These are phyloP conservation scores for Chaetomiaceae sp. DNA, from an alignment of 2,329 filamentous ascomycete species.

Conservation along the genomic window DNA sequence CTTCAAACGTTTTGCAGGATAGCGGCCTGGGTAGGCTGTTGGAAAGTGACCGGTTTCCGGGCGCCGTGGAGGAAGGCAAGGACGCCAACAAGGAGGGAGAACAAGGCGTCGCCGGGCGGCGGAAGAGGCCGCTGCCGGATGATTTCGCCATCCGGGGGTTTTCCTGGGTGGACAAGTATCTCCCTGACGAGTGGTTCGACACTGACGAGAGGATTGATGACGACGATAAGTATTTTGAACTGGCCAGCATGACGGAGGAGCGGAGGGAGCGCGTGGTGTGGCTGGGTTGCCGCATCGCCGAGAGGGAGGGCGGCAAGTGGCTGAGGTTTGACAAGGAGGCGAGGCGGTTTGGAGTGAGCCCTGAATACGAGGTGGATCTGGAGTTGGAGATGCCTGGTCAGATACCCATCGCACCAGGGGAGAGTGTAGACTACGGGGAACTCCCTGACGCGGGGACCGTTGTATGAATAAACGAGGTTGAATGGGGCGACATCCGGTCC, in stretches of 20 bases:
- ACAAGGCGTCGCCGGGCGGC: neutral
- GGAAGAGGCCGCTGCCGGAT: slow-evolving; percentile 49
- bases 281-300: slow-evolving; percentile 48
- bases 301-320: slow-evolving; percentile 35
- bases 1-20: neutral
- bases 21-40: slow-evolving; percentile 30
- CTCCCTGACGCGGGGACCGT: slow-evolving; percentile 23
- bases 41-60: slow-evolving; percentile 44
- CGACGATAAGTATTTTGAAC: slow-evolving; percentile 62
- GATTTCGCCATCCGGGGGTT: slow-evolving; percentile 65
- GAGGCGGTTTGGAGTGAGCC: slow-evolving; percentile 38
- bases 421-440: slow-evolving; percentile 22
- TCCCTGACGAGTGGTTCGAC: slow-evolving; percentile 55
- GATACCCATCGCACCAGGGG: neutral
- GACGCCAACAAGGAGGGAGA: slow-evolving; percentile 19
- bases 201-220: slow-evolving; percentile 53
- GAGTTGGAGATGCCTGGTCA: slow-evolving; percentile 15
- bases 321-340: slow-evolving; percentile 39
- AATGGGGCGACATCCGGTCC: too few species aligned
- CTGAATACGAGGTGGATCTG: slow-evolving; percentile 36
- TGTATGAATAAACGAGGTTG: slow-evolving; percentile 4
- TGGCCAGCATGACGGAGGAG: slow-evolving; percentile 53
- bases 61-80: slow-evolving; percentile 32
- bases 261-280: slow-evolving; percentile 57
- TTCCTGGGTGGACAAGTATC: slow-evolving; percentile 56